These are phyloP conservation scores for Aspergillus texensis DNA, from an alignment of 2,329 filamentous ascomycete species.

Conservation along the genomic window DNA sequence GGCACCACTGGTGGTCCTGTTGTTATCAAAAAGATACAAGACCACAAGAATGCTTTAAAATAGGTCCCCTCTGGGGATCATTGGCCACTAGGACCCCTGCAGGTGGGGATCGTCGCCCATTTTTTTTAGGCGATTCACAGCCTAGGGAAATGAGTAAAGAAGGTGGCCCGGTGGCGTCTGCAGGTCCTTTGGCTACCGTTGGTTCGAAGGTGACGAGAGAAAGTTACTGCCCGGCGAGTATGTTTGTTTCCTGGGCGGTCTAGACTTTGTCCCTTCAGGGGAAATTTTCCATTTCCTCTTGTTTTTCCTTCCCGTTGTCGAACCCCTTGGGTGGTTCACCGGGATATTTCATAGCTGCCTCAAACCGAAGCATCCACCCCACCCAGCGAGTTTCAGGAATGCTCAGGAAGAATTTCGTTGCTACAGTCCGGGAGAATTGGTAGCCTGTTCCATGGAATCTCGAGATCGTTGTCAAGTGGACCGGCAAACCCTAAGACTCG, in stretches of 20 bases:
- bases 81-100: conserved; percentile 3
- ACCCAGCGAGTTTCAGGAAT: conserved; percentile 1
- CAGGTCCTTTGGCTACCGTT: neutral
- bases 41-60: conserved; percentile 6
- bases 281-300: neutral
- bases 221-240: neutral
- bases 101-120: conserved; percentile 1
- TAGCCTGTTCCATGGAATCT: conserved; percentile 1
- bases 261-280: neutral
- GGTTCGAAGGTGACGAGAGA: neutral
- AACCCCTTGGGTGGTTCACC: neutral
- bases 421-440: conserved; percentile 8
- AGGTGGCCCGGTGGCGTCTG: conserved; percentile 2
- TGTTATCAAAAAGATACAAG: conserved; percentile 6
- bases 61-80: neutral
- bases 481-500: conserved; percentile 1
- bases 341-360: neutral
- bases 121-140: neutral
- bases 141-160: neutral
- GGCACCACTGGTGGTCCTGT: conserved; percentile 1
- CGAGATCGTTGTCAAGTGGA: conserved; percentile 6
- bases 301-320: neutral
- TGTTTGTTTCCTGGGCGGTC: neutral
- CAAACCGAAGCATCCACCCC: conserved; percentile 1
- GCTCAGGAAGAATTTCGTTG: conserved; percentile 14